A percentile compares a stretch with the other conserved stretches of the same genome.
These are phyloP conservation scores for Asterophora lycoperdoides DNA, from an alignment of 768 basidiomycete species.

Conservation along the genomic window DNA sequence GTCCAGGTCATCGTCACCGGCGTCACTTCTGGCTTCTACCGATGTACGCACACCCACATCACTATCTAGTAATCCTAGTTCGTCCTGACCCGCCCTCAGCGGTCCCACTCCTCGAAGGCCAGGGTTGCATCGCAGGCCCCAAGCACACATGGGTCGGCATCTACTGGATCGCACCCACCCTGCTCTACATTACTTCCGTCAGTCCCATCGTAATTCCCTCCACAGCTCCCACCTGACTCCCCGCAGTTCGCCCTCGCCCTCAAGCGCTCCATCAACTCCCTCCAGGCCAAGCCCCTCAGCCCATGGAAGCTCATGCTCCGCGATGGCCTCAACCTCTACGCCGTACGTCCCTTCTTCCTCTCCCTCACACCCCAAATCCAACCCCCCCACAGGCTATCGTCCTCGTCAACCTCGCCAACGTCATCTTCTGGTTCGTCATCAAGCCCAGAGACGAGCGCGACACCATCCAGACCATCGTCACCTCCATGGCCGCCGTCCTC, in stretches of 20 bases:
- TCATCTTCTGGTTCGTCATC: conserved; percentile 85
- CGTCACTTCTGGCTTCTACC: conserved; percentile 74
- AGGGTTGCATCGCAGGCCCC: conserved; percentile 86
- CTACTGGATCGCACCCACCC: conserved; percentile 78
- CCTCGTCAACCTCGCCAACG: conserved; percentile 77
- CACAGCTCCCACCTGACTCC: neutral
- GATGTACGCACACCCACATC: conserved; percentile 40
- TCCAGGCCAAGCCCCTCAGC: conserved; percentile 51
- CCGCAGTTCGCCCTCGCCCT: conserved; percentile 56
- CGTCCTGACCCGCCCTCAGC: conserved; percentile 31
- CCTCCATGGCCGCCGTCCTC: conserved; percentile 81
- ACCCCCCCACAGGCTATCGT: conserved; percentile 50
- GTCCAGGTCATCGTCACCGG: conserved; percentile 71
- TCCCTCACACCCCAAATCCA: conserved; percentile 2
- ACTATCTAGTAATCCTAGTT: neutral
- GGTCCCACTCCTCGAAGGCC: conserved; percentile 66
- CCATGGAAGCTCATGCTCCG: conserved; percentile 89
- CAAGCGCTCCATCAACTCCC: conserved; percentile 53
- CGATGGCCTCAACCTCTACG: conserved; percentile 84
- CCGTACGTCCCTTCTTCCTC: conserved; percentile 34
- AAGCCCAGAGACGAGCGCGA: conserved; percentile 50
- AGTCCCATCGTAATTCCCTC: conserved; percentile 16
- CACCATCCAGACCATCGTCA: conserved; percentile 78
- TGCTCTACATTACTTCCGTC: conserved; percentile 69
- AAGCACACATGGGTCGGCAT: conserved; percentile 78